A percentile compares a stretch with the other conserved stretches of the same genome.
Evolutionary conservation across 805 yeast genomes (phyloP).

Genomic region (Metschnikowia baotianmanensis): DNA sequence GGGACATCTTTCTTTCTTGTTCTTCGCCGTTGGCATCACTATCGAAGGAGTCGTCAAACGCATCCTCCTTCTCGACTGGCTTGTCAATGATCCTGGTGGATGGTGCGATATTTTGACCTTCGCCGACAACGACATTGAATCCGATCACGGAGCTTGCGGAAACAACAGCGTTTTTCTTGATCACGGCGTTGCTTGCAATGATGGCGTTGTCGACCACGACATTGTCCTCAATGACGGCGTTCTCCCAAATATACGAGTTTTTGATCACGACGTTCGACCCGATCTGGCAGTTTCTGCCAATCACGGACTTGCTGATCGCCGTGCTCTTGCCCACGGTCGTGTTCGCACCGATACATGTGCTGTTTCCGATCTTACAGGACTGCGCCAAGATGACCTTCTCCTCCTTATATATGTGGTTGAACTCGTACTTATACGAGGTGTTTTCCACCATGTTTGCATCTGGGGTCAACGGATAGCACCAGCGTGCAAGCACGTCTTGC

Average conservation of each 20-base stretch:
- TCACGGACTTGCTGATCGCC: conserved; percentile 61
- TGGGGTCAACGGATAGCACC: conserved; percentile 90
- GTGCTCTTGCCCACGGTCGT: conserved; percentile 78
- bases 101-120: conserved; percentile 45
- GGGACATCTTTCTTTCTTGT: conserved; percentile 19
- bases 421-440: conserved; percentile 75
- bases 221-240: conserved; percentile 68
- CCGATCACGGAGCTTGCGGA: conserved; percentile 80
- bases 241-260: conserved; percentile 87
- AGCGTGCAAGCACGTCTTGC: conserved; percentile 85
- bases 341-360: conserved; percentile 79
- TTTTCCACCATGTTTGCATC: conserved; percentile 69
- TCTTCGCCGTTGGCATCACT: conserved; percentile 39
- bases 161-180: conserved; percentile 52
- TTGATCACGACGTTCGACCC: conserved; percentile 72
- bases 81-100: conserved; percentile 52
- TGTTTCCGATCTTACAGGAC: conserved; percentile 78
- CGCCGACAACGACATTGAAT: conserved; percentile 64
- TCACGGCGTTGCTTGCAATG: conserved; percentile 60
- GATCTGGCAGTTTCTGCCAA: conserved; percentile 83
- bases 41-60: conserved; percentile 31
- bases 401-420: conserved; percentile 87
- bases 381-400: conserved; percentile 87
- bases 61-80: conserved; percentile 37
- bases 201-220: conserved; percentile 59